A percentile compares a stretch with the other conserved stretches of the same genome.
Conservation (phyloP, 2,329 filamentous ascomycete species). For the Botryotinia convoluta region DNA sequence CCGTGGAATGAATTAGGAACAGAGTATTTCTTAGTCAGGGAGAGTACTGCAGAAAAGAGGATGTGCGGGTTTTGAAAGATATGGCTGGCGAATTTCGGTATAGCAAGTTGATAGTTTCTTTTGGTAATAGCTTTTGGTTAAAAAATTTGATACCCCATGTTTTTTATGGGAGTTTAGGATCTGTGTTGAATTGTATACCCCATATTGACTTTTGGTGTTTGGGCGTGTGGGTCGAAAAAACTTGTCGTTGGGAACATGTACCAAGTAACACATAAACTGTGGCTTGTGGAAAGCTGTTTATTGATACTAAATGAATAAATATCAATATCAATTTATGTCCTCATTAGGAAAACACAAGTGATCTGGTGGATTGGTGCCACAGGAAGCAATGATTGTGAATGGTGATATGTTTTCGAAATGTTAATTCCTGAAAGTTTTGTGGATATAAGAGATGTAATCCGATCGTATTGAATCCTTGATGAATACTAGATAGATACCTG, state of each 20-base stretch:
- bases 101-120: background rate
- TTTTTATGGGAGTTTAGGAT: background rate
- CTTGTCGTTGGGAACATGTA: background rate
- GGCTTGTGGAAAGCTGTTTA: background rate
- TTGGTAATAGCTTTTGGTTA: background rate
- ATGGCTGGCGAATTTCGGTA: background rate
- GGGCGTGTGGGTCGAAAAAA: background rate
- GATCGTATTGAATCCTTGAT: too few relatives aligned
- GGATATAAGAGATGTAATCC: accelerated
- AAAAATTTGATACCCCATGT: background rate
- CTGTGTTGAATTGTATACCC: background rate
- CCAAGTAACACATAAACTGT: background rate
- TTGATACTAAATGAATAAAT: background rate
- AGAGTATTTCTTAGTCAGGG: accelerated
- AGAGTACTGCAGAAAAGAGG: background rate
- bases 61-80: background rate
- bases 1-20: accelerated
- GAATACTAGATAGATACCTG: too few relatives aligned
- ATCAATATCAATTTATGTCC: background rate
- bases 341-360: accelerated
- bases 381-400: background rate
- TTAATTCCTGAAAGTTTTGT: accelerated
- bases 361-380: background rate
- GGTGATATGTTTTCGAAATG: background rate
- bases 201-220: background rate